phyloP scores from a whole-genome alignment of 768 basidiomycete species.

The Rhizopogon vulgaris region DNA sequence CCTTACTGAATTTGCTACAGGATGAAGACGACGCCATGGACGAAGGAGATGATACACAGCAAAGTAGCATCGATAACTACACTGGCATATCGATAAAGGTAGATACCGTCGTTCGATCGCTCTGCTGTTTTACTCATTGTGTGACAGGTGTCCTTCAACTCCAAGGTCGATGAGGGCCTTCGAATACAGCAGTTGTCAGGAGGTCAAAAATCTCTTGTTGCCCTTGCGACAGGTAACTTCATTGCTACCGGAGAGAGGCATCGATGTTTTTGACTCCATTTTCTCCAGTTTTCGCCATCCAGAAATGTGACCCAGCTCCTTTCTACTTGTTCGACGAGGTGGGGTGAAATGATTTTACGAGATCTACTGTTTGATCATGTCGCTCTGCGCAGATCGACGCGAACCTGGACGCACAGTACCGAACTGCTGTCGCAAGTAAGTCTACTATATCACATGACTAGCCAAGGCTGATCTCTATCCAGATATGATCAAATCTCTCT shows the following conservation, averaged over 20 bases:
- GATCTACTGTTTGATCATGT: neutral
- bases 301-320: slow-evolving; percentile 98
- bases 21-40: slow-evolving; percentile 67
- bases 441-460: neutral
- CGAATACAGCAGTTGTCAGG: slow-evolving; percentile 96
- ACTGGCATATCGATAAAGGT: slow-evolving; percentile 96
- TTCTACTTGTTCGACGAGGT: slow-evolving; percentile 99
- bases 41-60: slow-evolving; percentile 67
- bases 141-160: slow-evolving; percentile 94
- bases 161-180: slow-evolving; percentile 93
- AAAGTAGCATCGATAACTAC: slow-evolving; percentile 84
- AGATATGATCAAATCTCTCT: slow-evolving; percentile 87
- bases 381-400: slow-evolving; percentile 72
- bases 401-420: slow-evolving; percentile 95
- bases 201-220: slow-evolving; percentile 95
- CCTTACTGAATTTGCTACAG: slow-evolving; percentile 24
- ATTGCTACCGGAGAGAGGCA: neutral
- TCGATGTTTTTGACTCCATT: slow-evolving; percentile 4
- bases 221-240: slow-evolving; percentile 75
- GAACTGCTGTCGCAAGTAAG: slow-evolving; percentile 92
- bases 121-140: neutral
- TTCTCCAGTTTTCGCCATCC: slow-evolving; percentile 85
- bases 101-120: neutral
- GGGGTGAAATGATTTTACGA: neutral
- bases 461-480: slow-evolving; percentile 13